phyloP scores from a whole-genome alignment of 768 basidiomycete species.

The Tricholoma flavovirens region DNA sequence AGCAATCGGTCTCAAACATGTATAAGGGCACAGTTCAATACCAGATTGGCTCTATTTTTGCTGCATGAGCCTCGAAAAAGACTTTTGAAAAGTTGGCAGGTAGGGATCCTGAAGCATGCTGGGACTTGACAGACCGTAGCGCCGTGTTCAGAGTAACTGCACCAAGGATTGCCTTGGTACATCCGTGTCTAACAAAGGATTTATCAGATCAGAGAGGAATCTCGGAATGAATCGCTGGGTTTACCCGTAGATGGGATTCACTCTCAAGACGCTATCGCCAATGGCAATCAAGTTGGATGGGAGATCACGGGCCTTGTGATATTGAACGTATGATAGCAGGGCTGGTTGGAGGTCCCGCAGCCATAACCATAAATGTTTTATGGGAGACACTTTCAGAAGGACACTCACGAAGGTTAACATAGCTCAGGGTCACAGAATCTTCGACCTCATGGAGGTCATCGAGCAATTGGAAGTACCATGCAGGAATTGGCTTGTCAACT shows the following conservation, averaged over 20 bases:
- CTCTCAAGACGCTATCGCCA: constrained; percentile 29
- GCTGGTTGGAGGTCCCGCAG: too few relatives aligned
- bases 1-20: background rate
- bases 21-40: background rate
- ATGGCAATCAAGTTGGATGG: constrained; percentile 29
- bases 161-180: background rate
- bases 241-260: constrained; percentile 11
- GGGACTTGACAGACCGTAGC: background rate
- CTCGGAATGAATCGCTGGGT: background rate
- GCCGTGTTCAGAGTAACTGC: background rate
- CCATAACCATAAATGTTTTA: background rate
- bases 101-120: background rate
- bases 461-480: constrained; percentile 21
- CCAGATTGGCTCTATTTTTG: background rate
- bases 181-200: background rate
- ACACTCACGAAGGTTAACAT: constrained; percentile 15
- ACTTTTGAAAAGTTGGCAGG: background rate
- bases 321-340: constrained; percentile 18
- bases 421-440: constrained; percentile 7
- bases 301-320: constrained; percentile 19
- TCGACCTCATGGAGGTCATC: constrained; percentile 23
- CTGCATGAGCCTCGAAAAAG: background rate
- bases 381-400: background rate
- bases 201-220: background rate
- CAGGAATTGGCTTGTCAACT: constrained; percentile 17